Base-by-base conservation (phyloP, 352 stramenopile species). In the Globisporangium takayamanum region DNA sequence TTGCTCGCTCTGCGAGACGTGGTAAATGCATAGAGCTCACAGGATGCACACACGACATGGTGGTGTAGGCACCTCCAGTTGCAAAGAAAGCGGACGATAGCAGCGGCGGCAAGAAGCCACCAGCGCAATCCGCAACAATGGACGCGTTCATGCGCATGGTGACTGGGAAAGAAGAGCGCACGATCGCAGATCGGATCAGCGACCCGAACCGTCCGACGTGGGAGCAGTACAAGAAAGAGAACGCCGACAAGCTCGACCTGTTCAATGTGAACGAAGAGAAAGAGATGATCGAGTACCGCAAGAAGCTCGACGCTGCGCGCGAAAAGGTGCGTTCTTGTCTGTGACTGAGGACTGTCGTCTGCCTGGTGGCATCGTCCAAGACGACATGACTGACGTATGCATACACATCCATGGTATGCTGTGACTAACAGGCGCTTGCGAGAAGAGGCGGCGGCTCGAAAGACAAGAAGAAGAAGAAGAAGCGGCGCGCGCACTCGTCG, bases 221-320 rank as follows among this genome's bases (percentile, higher is more conserved):
- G 94, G 94, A 98, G 68, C 88, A 98, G 57, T 98, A 96, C 74
- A 98, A 98, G 71, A 96, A 96, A 64, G 90, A 98, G 59, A 98
- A 98, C 62, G 80, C 93, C 20, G 92, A 98, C 66, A 97, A 97
- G 66, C 69, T 98, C 20, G 86, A 97, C 57, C 62, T 98, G 49
- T 55, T 65, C 50, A 84, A 55, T 16, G 77, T 78, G 28, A 84
- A 90, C 22, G 89, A 95, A 63, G 77, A 95, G 58, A 94, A 95
- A 60, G 90, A 98, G 66, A 98, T 98, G 94, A 78, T 92, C 55
- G 88, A 87, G 46, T 98, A 98, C 73, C 73, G 94, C 42, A 92
- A 92, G 62, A 79, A 98, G 63, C 72, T 98, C 7, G 94, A 98
- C 64, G 77, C 87, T 42, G 81, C 94, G 36, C 78, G 94, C 6